Evolutionary conservation across 441 rosid genomes (phyloP), one percentile per base, ranked within the genome.

Genomic region (Adansonia grandidieri): DNA sequence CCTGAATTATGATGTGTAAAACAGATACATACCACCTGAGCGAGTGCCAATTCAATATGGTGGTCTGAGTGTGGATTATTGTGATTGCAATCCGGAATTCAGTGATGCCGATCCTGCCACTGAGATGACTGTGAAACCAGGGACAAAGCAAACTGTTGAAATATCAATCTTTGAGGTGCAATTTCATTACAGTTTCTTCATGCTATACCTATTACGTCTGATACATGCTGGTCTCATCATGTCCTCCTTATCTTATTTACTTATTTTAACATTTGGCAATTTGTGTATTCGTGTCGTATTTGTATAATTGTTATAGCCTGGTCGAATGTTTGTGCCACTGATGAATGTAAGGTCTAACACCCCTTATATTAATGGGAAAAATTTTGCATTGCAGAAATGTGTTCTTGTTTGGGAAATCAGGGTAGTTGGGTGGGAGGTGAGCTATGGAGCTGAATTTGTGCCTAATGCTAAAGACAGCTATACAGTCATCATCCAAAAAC

Each of bases 361-460:
- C n/a, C 69, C 6, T 47, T 14, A 24, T 51, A 74, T 42, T 73
- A 62, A 77, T 20, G 24, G 3, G 8, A 57, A 15, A 62, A 1
- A 47, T 40, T 40, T 37, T 79, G 50, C 62, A n/a, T 53, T 60
- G 82, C 84, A 94, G 98, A 90, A 78, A 89, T 89, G 94, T 82
- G 77, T 81, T 24, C 74, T 92, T 53, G 89, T 91, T 67, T 95
- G 98, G 98, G 97, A 95, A 85, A 57, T 91, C 58, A 88, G 97
- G 44, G 98, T 93, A 5, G 91, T 92, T 20, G 98, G 94, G 17
- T 92, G 97, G 94, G 96, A 93, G 68, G 97, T 91, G 84, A 87
- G 85, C 80, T 92, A 87, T 54, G 87, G 92, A 65, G 94, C 95
- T 6, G 97, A 93, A 81, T 93, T 95, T 76, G 89, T 88, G 79